Evolutionary conservation across 2,329 filamentous ascomycete genomes (phyloP).

Genomic region (Penicillium sp.): DNA sequence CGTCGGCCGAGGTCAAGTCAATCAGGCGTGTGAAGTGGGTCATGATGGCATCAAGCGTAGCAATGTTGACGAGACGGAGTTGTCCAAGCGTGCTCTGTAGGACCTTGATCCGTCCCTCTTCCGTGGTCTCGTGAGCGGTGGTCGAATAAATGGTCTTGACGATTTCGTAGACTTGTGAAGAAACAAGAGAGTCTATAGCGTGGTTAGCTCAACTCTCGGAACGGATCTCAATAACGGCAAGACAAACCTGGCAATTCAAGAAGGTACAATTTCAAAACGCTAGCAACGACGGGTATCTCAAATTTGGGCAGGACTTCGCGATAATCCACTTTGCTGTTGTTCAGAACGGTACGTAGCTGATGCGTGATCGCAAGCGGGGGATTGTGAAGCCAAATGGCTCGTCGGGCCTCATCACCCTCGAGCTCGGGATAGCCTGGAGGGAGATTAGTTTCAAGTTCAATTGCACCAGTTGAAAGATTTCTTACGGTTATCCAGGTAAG

Average conservation of each 20-base stretch:
- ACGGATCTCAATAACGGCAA: conserved; percentile 12
- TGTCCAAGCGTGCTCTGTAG: conserved; percentile 94
- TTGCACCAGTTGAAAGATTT: not conserved
- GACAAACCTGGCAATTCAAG: conserved; percentile 82
- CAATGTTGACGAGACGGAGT: conserved; percentile 92
- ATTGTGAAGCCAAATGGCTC: conserved; percentile 90
- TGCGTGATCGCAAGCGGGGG: conserved; percentile 82
- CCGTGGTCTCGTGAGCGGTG: conserved; percentile 67
- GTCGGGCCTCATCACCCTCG: conserved; percentile 88
- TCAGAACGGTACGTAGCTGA: conserved; percentile 73
- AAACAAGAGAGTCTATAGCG: conserved; percentile 84
- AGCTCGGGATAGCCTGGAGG: conserved; percentile 77
- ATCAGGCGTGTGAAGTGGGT: conserved; percentile 97
- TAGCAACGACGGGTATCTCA: conserved; percentile 90
- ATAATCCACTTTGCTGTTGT: conserved; percentile 76
- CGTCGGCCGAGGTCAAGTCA: conserved; percentile 92
- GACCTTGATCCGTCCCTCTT: conserved; percentile 77
- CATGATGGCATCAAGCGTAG: conserved; percentile 95
- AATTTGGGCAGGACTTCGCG: conserved; percentile 76
- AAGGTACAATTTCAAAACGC: conserved; percentile 87
- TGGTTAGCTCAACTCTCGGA: conserved; percentile 6
- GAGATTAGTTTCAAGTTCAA: not conserved
- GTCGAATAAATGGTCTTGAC: conserved; percentile 94
- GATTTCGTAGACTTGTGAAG: conserved; percentile 97
- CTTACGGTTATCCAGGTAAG: conserved; percentile 80